Evolutionary conservation across 2,329 filamentous ascomycete species (phyloP), one percentile per base, ranked within the genome.

Genomic region (Botrytis galanthina): DNA sequence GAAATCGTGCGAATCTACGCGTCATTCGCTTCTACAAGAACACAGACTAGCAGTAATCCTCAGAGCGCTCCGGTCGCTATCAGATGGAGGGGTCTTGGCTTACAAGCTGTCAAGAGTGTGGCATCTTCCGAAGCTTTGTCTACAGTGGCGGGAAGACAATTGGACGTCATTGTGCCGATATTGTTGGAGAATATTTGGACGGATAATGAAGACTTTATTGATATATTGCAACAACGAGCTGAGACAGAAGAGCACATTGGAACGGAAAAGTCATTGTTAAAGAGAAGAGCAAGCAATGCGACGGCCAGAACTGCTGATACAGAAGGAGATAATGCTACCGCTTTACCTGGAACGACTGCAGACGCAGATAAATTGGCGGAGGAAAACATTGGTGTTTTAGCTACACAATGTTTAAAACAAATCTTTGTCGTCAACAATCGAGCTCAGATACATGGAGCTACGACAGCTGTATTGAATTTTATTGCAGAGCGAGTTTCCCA

Each of bases 321-420:
- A 0, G 83, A 83, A 1, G 86, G 85, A 68, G 89, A 91, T 60
- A 92, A 92, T 75, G 87, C 88, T 8, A 87, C 92, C 61, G 92
- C 93, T 37, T 88, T 94, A n/a, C 89, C 92, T 1, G 93, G 92
- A 72, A 94, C 93, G 0, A 92, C 93, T 0, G 91, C 91, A 37
- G 95, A 98, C 80, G 94, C 94, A 39, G 96, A 98, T 82, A 93
- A 92, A 81, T 85, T 96, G 74, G 95, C 94, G 2, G 95, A 98
- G 82, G 91, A 97, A 83, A 93, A 97, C 80, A 94, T 94, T 26
- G 93, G 93, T 42, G 86, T 97, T 12, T 85, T 97, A 75, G 95
- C 96, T 7, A 86, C 97, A 78, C 91, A 94, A 78, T 97, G 94
- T 80, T 84, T 99, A 72, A 93, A 95, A 82, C 91, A 92, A 78